These are phyloP conservation scores for Cyamopsis tetragonoloba DNA, from an alignment of 306 rosid genomes.

Conservation along the genomic window DNA sequence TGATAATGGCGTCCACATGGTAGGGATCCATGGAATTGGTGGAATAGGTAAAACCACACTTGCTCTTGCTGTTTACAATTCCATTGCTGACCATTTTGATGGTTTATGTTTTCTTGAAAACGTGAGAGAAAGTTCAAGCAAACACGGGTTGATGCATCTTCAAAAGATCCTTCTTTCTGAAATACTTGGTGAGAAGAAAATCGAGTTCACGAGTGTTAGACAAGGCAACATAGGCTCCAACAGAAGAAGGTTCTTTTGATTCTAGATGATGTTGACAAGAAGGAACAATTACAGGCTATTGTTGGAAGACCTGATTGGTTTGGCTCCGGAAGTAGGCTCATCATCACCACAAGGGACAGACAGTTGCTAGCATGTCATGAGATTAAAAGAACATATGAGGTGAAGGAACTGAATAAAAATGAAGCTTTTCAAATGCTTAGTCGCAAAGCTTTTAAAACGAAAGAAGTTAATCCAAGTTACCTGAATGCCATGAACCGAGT, in stretches of 20 bases:
- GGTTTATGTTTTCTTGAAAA: background rate
- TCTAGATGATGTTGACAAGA: constrained; percentile 24
- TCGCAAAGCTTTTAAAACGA: background rate
- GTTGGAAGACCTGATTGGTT: constrained; percentile 21
- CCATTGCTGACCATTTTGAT: background rate
- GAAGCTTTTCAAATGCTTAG: background rate
- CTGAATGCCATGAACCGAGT: background rate
- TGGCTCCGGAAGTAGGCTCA: constrained; percentile 25
- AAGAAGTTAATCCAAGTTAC: background rate
- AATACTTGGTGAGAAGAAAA: background rate
- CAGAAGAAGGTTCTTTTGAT: constrained; percentile 18
- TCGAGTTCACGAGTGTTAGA: background rate
- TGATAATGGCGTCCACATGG: no score
- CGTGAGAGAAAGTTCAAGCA: constrained; percentile 5
- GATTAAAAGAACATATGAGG: background rate
- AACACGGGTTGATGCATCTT: constrained; percentile 7
- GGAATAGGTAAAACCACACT: no score
- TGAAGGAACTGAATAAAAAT: background rate
- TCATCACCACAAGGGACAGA: constrained; percentile 27
- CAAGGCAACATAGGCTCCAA: background rate
- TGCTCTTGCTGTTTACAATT: no score
- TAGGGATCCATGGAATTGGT: no score
- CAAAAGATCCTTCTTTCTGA: constrained; percentile 17
- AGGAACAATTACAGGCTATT: background rate
- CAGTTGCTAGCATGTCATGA: constrained; percentile 3